These are phyloP conservation scores for Pyrenula massariospora DNA, from an alignment of 495 filamentous ascomycete genomes.

Conservation along the genomic window DNA sequence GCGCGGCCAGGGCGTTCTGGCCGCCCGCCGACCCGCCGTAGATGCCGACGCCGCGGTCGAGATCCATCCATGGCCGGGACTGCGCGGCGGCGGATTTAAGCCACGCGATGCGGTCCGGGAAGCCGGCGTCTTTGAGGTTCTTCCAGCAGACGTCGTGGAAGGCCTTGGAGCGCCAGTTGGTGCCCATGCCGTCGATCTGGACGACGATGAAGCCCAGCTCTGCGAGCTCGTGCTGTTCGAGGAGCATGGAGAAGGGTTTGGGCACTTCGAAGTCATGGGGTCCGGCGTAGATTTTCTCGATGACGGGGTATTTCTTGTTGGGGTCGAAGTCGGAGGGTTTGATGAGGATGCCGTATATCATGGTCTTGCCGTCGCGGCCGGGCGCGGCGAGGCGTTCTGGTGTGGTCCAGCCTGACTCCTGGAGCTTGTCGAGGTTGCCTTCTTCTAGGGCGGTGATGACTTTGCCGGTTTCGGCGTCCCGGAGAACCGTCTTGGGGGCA, in stretches of 20 bases:
- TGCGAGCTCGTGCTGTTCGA: slow-evolving; percentile 6
- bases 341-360: slow-evolving; percentile 13
- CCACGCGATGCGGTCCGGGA: slow-evolving; percentile 15
- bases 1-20: slow-evolving; percentile 9
- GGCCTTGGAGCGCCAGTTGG: slow-evolving; percentile 13
- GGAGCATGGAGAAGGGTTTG: slow-evolving; percentile 6
- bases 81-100: slow-evolving; percentile 4
- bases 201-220: slow-evolving; percentile 13
- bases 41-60: slow-evolving; percentile 6
- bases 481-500: slow-evolving; percentile 6
- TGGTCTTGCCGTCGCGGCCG: slow-evolving; percentile 10
- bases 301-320: slow-evolving; percentile 11
- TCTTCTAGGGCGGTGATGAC: slow-evolving; percentile 7
- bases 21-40: slow-evolving; percentile 11
- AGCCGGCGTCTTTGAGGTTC: slow-evolving; percentile 14
- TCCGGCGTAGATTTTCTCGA: slow-evolving; percentile 14
- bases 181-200: slow-evolving; percentile 14
- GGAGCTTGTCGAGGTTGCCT: slow-evolving; percentile 2
- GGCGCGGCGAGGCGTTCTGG: slow-evolving; percentile 9
- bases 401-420: slow-evolving; percentile 1
- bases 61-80: slow-evolving; percentile 12
- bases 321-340: slow-evolving; percentile 8
- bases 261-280: slow-evolving; percentile 8
- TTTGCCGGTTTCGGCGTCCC: slow-evolving; percentile 7
- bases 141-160: slow-evolving; percentile 14